Conservation (phyloP, 495 filamentous ascomycete genomes). For the Thozetella sp. region DNA sequence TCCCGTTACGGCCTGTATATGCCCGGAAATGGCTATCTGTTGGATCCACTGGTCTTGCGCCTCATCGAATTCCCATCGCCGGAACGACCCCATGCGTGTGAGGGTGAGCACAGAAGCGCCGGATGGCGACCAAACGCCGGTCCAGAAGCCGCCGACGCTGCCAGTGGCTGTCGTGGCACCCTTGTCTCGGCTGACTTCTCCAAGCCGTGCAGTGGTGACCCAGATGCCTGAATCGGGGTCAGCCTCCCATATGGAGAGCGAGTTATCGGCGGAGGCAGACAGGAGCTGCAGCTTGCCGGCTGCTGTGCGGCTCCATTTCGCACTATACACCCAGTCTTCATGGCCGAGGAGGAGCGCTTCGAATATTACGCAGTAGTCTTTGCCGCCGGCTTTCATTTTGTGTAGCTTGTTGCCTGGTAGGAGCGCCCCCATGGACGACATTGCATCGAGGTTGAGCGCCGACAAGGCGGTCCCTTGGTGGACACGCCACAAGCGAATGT, state of each 20-base stretch:
- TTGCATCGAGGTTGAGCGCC: slow-evolving; percentile 34
- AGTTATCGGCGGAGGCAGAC: slow-evolving; percentile 93
- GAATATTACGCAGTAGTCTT: slow-evolving; percentile 80
- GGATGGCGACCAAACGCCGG: slow-evolving; percentile 86
- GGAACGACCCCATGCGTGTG: slow-evolving; percentile 91
- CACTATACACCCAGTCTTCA: slow-evolving; percentile 96
- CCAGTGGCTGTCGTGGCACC: slow-evolving; percentile 95
- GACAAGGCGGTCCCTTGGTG: slow-evolving; percentile 69
- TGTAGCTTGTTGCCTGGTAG: slow-evolving; percentile 85
- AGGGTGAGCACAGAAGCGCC: slow-evolving; percentile 75
- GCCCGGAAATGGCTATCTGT: slow-evolving; percentile 76
- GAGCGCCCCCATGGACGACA: slow-evolving; percentile 46
- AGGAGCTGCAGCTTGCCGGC: slow-evolving; percentile 68
- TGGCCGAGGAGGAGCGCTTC: slow-evolving; percentile 94
- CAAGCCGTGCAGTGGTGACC: slow-evolving; percentile 80
- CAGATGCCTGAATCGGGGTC: slow-evolving; percentile 85
- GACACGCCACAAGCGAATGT: slow-evolving; percentile 91
- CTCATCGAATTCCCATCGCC: slow-evolving; percentile 65
- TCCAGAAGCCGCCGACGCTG: slow-evolving; percentile 95
- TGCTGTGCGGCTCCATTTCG: slow-evolving; percentile 65
- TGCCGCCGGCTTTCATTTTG: slow-evolving; percentile 52
- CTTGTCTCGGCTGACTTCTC: slow-evolving; percentile 91
- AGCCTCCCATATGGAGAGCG: slow-evolving; percentile 87
- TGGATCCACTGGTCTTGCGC: slow-evolving; percentile 71
- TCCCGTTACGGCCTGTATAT: slow-evolving; percentile 76